phyloP scores from a whole-genome alignment of 73 alveolate species.

The Paramecium biaurelia region DNA sequence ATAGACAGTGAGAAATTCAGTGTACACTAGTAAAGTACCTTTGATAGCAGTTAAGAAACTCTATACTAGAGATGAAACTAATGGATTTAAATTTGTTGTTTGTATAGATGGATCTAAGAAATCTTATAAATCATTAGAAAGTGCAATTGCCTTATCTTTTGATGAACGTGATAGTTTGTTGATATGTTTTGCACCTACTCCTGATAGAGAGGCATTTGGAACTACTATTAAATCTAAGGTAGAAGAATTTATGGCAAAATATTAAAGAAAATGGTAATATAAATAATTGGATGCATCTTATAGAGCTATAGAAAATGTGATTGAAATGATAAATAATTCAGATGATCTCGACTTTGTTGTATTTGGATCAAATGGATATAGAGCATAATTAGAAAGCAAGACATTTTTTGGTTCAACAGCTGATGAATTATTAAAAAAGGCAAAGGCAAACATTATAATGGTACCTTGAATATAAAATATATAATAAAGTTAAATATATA shows the following conservation, averaged over 20 bases:
- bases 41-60: slow-evolving; percentile 44
- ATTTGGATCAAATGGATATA: slow-evolving; percentile 61
- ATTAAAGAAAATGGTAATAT: slow-evolving; percentile 52
- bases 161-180: slow-evolving; percentile 45
- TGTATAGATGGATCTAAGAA: slow-evolving; percentile 64
- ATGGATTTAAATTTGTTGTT: slow-evolving; percentile 59
- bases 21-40: slow-evolving; percentile 50
- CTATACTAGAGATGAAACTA: slow-evolving; percentile 2
- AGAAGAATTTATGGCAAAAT: slow-evolving; percentile 31
- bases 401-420: slow-evolving; percentile 58
- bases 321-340: slow-evolving; percentile 16
- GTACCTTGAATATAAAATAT: slow-evolving; percentile 45
- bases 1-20: slow-evolving; percentile 59
- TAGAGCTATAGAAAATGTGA: background rate
- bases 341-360: slow-evolving; percentile 27
- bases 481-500: background rate
- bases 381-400: slow-evolving; percentile 59
- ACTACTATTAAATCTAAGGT: slow-evolving; percentile 35
- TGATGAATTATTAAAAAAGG: slow-evolving; percentile 34
- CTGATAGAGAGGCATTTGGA: slow-evolving; percentile 43
- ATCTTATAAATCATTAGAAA: slow-evolving; percentile 52
- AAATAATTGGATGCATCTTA: slow-evolving; percentile 40
- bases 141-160: slow-evolving; percentile 28
- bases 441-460: slow-evolving; percentile 54
- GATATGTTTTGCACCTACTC: slow-evolving; percentile 62